Base-by-base conservation (phyloP, 805 yeast genomes). In the Ogataea paradorogensis region DNA sequence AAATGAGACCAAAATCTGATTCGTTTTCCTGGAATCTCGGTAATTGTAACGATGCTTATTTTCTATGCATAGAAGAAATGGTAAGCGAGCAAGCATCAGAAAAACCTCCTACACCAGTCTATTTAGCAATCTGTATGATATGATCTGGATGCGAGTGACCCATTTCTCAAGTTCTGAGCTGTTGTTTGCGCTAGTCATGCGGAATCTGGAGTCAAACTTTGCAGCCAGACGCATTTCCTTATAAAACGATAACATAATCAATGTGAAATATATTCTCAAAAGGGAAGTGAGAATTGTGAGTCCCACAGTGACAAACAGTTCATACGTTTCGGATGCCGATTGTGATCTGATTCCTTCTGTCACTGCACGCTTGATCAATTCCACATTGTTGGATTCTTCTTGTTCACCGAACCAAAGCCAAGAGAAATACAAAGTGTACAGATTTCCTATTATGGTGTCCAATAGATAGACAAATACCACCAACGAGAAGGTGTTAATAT, bases 381-480 rank as follows among this genome's bases (percentile, higher is more conserved):
- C 41, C 25, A 29, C 30, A 18, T 18, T 18, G 6, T 4, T 18
- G 15, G 34, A 9, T 15, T 11, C 20, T 11, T 26, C 35, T 15
- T 54, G 55, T 32, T 53, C 51, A 9, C 48, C 60, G 55, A 88
- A 84, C 96, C 97, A 91, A 45, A 78, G 73, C 38, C 74, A 72
- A 5, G 82, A 73, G 58, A 91, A 90, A 62, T 80, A 84, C 5
- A 82, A 48, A 15, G 95, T 85, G 61, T 84, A 89, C 3, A 83
- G 61, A 20, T 78, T 60, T 20, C 87, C 85, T 28, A 77, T 61
- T 0, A 81, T 24, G 0, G 95, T 81, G 58, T 91, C 97, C 8
- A 77, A 30, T 2, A 76, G 52, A 59, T 82, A 90, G 3, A 82
- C 58, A 30, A 83, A 62, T 11, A 84, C 73, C 21, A 83, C 78